These are phyloP conservation scores for Tylopilus sp. DNA, from an alignment of 1,284 basidiomycete species.

Conservation along the genomic window DNA sequence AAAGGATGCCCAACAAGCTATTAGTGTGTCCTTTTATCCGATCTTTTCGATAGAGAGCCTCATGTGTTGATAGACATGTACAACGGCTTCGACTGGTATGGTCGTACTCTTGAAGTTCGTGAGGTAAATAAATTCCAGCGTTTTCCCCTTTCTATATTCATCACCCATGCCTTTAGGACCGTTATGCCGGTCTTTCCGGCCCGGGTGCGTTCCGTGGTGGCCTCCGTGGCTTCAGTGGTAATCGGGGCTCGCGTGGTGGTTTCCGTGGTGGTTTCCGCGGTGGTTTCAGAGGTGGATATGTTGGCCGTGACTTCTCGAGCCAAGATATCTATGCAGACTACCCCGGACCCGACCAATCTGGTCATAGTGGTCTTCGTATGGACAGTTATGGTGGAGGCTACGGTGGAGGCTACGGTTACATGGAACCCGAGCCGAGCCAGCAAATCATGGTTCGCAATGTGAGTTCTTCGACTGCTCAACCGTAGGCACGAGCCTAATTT, in stretches of 20 bases:
- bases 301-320: slow-evolving; percentile 69
- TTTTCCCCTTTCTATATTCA: neutral
- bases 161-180: slow-evolving; percentile 54
- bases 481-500: neutral
- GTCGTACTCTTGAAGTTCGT: slow-evolving; percentile 85
- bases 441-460: slow-evolving; percentile 98
- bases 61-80: slow-evolving; percentile 66
- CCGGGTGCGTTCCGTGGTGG: slow-evolving; percentile 63
- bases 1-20: slow-evolving; percentile 87
- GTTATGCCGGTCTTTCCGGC: slow-evolving; percentile 76
- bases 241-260: slow-evolving; percentile 38
- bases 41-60: slow-evolving; percentile 7
- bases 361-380: slow-evolving; percentile 45
- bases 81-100: slow-evolving; percentile 92
- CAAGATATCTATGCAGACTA: slow-evolving; percentile 80
- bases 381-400: slow-evolving; percentile 40
- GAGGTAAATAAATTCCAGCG: slow-evolving; percentile 53
- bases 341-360: slow-evolving; percentile 67
- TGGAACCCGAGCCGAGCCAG: slow-evolving; percentile 76
- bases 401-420: slow-evolving; percentile 29
- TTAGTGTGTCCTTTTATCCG: slow-evolving; percentile 52
- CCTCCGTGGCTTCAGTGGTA: slow-evolving; percentile 43
- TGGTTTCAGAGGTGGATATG: slow-evolving; percentile 49
- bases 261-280: slow-evolving; percentile 60
- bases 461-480: slow-evolving; percentile 36